A percentile compares a stretch with the other conserved stretches of the same genome.
These are phyloP conservation scores for Neostapfia colusana DNA, from an alignment of 176 grass and related monocot genomes.

Conservation along the genomic window DNA sequence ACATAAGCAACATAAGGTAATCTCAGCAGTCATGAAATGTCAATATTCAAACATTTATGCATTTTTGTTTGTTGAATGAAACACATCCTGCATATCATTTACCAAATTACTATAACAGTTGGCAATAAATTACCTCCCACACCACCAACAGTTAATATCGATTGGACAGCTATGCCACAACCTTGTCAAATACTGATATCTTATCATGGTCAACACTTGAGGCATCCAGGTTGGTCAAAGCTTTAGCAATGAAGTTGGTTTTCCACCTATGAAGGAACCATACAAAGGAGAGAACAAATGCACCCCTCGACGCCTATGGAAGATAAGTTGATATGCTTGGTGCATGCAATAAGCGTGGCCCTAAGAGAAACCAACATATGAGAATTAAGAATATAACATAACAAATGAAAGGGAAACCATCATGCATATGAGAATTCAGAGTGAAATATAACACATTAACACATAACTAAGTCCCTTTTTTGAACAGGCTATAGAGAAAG, in stretches of 20 bases:
- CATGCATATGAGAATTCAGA: slow-evolving; percentile 35
- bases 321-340: slow-evolving; percentile 70
- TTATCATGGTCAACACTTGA: slow-evolving; percentile 57
- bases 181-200: slow-evolving; percentile 73
- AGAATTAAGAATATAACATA: slow-evolving; percentile 22
- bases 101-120: slow-evolving; percentile 19
- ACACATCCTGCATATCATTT: background rate
- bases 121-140: slow-evolving; percentile 71
- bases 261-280: slow-evolving; percentile 99
- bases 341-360: slow-evolving; percentile 55
- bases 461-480: slow-evolving; percentile 11
- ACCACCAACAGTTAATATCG: slow-evolving; percentile 96
- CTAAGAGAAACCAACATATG: slow-evolving; percentile 44
- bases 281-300: slow-evolving; percentile 74
- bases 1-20: background rate
- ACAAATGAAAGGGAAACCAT: slow-evolving; percentile 24
- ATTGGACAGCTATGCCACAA: slow-evolving; percentile 87
- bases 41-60: background rate
- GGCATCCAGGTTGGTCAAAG: slow-evolving; percentile 41
- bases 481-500: background rate
- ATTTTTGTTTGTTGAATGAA: slow-evolving; percentile 2
- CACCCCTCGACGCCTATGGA: slow-evolving; percentile 74
- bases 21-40: background rate
- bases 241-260: slow-evolving; percentile 68
- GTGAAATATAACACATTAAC: background rate